Conservation (phyloP, 768 basidiomycete genomes). For the Phylloporus arenicola region DNA sequence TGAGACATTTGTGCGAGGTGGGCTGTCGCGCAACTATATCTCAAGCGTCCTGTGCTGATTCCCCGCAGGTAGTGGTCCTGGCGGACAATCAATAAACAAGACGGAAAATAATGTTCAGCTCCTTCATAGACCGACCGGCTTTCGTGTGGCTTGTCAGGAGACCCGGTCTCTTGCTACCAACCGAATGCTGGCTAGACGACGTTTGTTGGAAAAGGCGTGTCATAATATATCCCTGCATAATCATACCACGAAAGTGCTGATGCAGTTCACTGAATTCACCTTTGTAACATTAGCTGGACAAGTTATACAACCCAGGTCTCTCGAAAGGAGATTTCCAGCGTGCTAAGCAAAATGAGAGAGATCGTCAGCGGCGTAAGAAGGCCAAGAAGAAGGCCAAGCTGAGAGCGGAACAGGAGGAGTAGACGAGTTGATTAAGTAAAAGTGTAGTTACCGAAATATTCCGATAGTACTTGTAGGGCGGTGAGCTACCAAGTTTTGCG, state of each 20-base stretch:
- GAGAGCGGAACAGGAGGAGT: slow-evolving; percentile 22
- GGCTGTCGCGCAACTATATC: slow-evolving; percentile 12
- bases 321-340: slow-evolving; percentile 63
- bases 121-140: slow-evolving; percentile 81
- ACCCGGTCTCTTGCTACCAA: slow-evolving; percentile 82
- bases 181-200: slow-evolving; percentile 66
- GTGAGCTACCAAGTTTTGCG: background rate
- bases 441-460: slow-evolving; percentile 14
- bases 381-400: slow-evolving; percentile 58
- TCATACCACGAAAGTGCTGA: slow-evolving; percentile 14
- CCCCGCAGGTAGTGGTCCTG: slow-evolving; percentile 75
- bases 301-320: slow-evolving; percentile 66
- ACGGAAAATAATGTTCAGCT: slow-evolving; percentile 89
- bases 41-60: slow-evolving; percentile 7
- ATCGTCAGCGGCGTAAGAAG: slow-evolving; percentile 71
- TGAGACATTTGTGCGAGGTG: slow-evolving; percentile 86
- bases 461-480: slow-evolving; percentile 12
- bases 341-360: slow-evolving; percentile 73
- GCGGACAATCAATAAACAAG: slow-evolving; percentile 97
- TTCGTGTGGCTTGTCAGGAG: slow-evolving; percentile 83
- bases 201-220: slow-evolving; percentile 73
- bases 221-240: slow-evolving; percentile 18
- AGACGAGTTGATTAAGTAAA: slow-evolving; percentile 8
- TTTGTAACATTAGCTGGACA: slow-evolving; percentile 52
- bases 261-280: slow-evolving; percentile 5